Evolutionary conservation across 352 stramenopile genomes (phyloP), one percentile per base, ranked within the genome.

Genomic region (Phytophthora nicotianae): DNA sequence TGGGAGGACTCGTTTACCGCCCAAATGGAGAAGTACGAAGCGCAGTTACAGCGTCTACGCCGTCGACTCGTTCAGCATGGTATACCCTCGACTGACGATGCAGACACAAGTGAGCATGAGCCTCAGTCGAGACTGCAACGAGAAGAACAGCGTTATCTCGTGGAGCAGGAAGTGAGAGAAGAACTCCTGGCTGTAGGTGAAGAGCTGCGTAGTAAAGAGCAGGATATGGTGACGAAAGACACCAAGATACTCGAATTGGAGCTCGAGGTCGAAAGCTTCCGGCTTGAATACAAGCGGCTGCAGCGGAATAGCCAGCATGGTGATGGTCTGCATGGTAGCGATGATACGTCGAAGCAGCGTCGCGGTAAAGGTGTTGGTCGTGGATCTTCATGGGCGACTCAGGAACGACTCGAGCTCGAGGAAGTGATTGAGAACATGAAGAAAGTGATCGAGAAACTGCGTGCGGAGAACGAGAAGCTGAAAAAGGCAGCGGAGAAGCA

Each of bases 371-470:
- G 53, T 38, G 37, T 10, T 33, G 43, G 24, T 11, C 48, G 46
- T 50, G 51, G 46, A 10, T 62, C 64, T 14, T 50, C 54, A 2
- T 68, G 50, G 59, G 59, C 54, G n/a, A 38, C 54, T 8, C 53
- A 72, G 32, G 81, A 93, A 43, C 70, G 78, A 4, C 53, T 74
- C 14, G 81, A 89, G 59, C 73, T 95, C 1, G 82, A 95, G 51
- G 72, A 87, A 43, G 80, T 95, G 52, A 84, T 92, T 29, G 77
- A 79, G 23, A 91, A 87, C 41, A 92, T 93, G 83, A 95, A 92
- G 56, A 81, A 79, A 37, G 81, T 91, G 27, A 93, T 92, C 26
- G 81, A 92, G 32, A 90, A 89, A 56, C 70, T 93, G 2, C 86
- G 83, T 6, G 46, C 54, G 2, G 86, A 95, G 48, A 95, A 93